A percentile compares a stretch with the other conserved stretches of the same genome.
These are phyloP conservation scores for Geoglossum cookeanum DNA, from an alignment of 2,329 filamentous ascomycete species.

Conservation along the genomic window DNA sequence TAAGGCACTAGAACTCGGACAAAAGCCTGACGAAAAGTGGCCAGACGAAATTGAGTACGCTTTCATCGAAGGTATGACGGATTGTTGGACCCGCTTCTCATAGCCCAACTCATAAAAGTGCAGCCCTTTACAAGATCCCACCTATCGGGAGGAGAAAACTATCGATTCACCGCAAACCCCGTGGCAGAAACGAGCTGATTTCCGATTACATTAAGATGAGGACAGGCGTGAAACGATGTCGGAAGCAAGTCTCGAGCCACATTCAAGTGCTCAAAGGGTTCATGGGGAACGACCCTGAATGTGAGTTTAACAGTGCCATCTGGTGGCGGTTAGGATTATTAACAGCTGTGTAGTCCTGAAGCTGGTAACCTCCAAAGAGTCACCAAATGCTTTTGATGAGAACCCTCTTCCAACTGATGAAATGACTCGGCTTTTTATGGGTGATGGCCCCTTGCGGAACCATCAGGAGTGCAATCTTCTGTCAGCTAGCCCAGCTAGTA, in stretches of 20 bases:
- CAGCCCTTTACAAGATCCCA: constrained; percentile 32
- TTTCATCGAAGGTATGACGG: constrained; percentile 25
- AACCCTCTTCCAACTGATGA: constrained; percentile 1
- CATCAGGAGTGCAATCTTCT: not conserved
- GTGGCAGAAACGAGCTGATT: constrained; percentile 43
- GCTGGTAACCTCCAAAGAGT: constrained; percentile 1
- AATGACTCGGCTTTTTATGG: not conserved
- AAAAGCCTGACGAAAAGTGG: constrained; percentile 23
- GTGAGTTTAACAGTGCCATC: constrained; percentile 20
- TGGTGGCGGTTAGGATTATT: not conserved
- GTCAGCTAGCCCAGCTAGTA: not conserved
- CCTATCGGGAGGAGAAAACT: constrained; percentile 39
- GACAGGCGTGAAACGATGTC: constrained; percentile 31
- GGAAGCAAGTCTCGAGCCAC: constrained; percentile 46
- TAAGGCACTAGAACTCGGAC: constrained; percentile 15
- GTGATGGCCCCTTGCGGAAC: not conserved
- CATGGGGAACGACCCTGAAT: constrained; percentile 31
- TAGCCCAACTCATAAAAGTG: constrained; percentile 2
- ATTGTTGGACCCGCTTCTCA: constrained; percentile 7
- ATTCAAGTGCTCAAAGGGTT: constrained; percentile 41
- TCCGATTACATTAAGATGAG: constrained; percentile 35
- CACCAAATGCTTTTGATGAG: not conserved
- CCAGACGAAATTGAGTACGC: constrained; percentile 27
- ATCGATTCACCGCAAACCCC: constrained; percentile 30
- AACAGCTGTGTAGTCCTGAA: constrained; percentile 16